Base-by-base conservation (phyloP, 2,329 filamentous ascomycete genomes). In the Fusarium udum region DNA sequence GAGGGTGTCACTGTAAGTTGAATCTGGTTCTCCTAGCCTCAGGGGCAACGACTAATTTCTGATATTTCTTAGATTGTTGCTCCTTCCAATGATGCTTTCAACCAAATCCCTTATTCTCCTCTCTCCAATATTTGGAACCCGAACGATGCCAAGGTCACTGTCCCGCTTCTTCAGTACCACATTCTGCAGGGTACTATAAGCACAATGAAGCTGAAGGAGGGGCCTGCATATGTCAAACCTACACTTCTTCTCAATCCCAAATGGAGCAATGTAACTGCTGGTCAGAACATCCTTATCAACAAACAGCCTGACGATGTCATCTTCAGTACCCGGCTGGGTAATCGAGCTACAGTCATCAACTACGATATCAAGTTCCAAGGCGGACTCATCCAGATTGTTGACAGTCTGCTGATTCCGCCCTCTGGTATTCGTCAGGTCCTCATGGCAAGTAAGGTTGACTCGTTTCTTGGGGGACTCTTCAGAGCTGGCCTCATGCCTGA, bases 161-260 rank as follows among this genome's bases (percentile, higher is more conserved):
- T 84, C n/a, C 79, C 81, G 39, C 84, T 92, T 37, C 84, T 92
- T 10, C 82, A 86, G 57, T 92, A 92, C 79, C 90, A 92, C 80
- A 86, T 92, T 57, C 82, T 92, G 32, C 83, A 86, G 57, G 86
- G 85, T 55, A 85, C 84, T 20, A 83, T 91, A 18, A 75, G 79
- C 9, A 82, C 82, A 11, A 79, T 76, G 13, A 78, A 77, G 24
- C 80, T 88, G 40, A 67, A 79, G 4, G 67, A 77, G 1, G 84
- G 84, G 4, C 79, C 80, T 6, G 80, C 82, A 3, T 78, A 79
- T 26, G 84, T 87, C 61, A 79, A 83, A 39, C 78, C 83, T 36
- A 87, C 85, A 3, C 81, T 87, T 24, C 80, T 89, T 52, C 81
- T 77, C 12, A 79, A 82, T 43, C 40, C 80, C 15, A 77, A 74